Conservation (phyloP, 164 flowering plant species). For the Aristolochia fimbriata region DNA sequence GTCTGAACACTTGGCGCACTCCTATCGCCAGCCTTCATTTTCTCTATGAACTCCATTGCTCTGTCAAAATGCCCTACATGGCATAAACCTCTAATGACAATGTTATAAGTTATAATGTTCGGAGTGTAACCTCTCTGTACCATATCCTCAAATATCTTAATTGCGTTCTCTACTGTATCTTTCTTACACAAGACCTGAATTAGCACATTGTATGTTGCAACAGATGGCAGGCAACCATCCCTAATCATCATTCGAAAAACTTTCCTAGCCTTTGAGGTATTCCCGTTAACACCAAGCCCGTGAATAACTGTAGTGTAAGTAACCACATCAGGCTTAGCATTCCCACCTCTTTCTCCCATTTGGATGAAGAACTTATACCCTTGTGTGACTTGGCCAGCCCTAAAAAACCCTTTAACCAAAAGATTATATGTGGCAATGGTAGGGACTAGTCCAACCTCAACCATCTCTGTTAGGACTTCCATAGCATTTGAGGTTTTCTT, state of each 20-base stretch:
- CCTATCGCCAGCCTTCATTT: slow-evolving; percentile 48
- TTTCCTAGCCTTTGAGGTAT: slow-evolving; percentile 49
- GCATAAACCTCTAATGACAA: slow-evolving; percentile 74
- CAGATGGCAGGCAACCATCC: slow-evolving; percentile 69
- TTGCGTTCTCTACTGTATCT: slow-evolving; percentile 62
- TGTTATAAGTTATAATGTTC: slow-evolving; percentile 55
- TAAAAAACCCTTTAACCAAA: slow-evolving; percentile 73
- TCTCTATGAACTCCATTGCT: slow-evolving; percentile 51
- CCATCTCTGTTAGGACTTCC: slow-evolving; percentile 77
- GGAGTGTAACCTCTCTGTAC: slow-evolving; percentile 63
- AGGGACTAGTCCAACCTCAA: slow-evolving; percentile 58
- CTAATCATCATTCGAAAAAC: slow-evolving; percentile 60
- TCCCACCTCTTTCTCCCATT: slow-evolving; percentile 73
- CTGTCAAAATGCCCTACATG: slow-evolving; percentile 55
- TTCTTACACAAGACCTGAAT: slow-evolving; percentile 89
- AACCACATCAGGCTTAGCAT: slow-evolving; percentile 49
- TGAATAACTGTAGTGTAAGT: slow-evolving; percentile 84
- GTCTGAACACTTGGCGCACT: slow-evolving; percentile 77
- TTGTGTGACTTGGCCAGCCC: slow-evolving; percentile 55
- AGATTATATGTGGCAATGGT: slow-evolving; percentile 53
- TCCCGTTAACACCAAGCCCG: slow-evolving; percentile 74
- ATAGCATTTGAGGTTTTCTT: slow-evolving; percentile 60
- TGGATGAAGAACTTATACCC: slow-evolving; percentile 78
- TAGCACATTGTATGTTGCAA: slow-evolving; percentile 77
- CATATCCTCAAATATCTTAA: slow-evolving; percentile 68